Evolutionary conservation across 345 rosid genomes (phyloP).

Genomic region (Salix arbutifolia): DNA sequence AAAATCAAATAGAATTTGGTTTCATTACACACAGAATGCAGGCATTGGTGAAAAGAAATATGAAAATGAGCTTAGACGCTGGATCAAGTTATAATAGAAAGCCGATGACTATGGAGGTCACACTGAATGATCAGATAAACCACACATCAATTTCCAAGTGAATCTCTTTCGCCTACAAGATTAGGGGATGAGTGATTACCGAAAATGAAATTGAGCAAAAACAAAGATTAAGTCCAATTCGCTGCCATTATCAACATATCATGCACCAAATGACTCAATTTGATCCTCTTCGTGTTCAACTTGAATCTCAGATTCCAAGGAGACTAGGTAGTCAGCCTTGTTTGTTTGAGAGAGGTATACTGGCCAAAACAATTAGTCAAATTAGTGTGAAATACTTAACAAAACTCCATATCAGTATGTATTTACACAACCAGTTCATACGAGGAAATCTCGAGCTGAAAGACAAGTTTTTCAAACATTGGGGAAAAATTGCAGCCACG

Average conservation of each 20-base stretch:
- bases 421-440: constrained; percentile 21
- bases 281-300: not conserved
- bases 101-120: not conserved
- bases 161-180: not conserved
- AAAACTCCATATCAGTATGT: not conserved
- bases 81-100: not conserved
- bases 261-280: not conserved
- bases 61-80: not conserved
- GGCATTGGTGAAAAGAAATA: not conserved
- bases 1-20: too few relatives aligned
- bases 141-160: not conserved
- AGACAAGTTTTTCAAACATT: not conserved
- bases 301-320: not conserved
- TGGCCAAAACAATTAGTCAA: not conserved
- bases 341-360: not conserved
- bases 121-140: not conserved
- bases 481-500: not conserved
- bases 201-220: not conserved
- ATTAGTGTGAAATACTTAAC: not conserved
- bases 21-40: not conserved
- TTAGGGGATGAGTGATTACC: not conserved
- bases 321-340: not conserved
- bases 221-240: not conserved
- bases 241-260: not conserved
- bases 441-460: not conserved